A percentile compares a stretch with the other conserved stretches of the same genome.
Evolutionary conservation across 2,329 filamentous ascomycete species (phyloP).

Genomic region (Cercospora nicotianae): DNA sequence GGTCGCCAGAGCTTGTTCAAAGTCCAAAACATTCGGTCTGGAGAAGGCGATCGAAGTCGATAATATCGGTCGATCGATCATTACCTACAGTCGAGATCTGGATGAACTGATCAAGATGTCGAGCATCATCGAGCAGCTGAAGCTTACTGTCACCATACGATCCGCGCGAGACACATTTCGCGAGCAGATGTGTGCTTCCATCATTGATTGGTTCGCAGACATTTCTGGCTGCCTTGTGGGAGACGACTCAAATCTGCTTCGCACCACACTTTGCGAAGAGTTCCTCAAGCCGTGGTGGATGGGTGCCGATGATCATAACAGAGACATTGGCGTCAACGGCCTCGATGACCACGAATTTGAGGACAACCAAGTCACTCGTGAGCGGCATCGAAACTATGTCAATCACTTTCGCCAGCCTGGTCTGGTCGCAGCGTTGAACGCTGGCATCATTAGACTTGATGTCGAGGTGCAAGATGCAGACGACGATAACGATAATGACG

Average conservation of each 20-base stretch:
- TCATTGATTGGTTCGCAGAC: constrained; percentile 93
- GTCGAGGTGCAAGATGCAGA: constrained; percentile 46
- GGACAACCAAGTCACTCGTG: constrained; percentile 47
- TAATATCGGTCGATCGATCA: constrained; percentile 79
- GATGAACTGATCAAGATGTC: constrained; percentile 73
- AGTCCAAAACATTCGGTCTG: constrained; percentile 66
- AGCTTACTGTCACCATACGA: constrained; percentile 91
- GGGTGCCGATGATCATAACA: constrained; percentile 80
- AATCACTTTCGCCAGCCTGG: constrained; percentile 29
- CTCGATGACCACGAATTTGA: constrained; percentile 77
- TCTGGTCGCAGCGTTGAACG: constrained; percentile 19
- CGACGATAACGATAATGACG: constrained; percentile 45
- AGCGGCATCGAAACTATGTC: constrained; percentile 44
- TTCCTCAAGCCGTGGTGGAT: constrained; percentile 83
- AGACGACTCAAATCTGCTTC: constrained; percentile 73
- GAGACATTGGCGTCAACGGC: constrained; percentile 71
- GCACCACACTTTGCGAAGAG: constrained; percentile 84
- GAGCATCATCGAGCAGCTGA: constrained; percentile 88
- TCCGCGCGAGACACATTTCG: constrained; percentile 93
- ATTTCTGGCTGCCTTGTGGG: constrained; percentile 87
- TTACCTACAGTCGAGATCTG: constrained; percentile 74
- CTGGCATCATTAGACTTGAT: constrained; percentile 31
- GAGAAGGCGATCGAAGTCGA: constrained; percentile 84
- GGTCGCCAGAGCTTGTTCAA: constrained; percentile 82
- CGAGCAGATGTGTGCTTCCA: constrained; percentile 97